phyloP scores from a whole-genome alignment of 495 filamentous ascomycete species.

The Aspergillus indologenus region DNA sequence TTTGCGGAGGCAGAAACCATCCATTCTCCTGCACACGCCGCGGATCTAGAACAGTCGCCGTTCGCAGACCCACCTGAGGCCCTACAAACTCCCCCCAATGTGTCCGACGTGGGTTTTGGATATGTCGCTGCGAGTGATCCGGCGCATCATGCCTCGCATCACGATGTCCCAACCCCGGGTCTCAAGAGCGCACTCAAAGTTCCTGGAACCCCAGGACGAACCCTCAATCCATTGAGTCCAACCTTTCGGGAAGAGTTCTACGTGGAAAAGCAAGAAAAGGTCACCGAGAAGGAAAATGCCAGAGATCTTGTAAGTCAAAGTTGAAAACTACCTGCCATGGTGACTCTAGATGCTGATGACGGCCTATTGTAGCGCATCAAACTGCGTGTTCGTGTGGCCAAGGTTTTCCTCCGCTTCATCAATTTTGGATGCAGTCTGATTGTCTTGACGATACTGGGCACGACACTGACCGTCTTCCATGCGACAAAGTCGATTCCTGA shows the following conservation, averaged over 20 bases:
- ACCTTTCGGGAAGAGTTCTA: constrained; percentile 84
- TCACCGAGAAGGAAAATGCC: constrained; percentile 76
- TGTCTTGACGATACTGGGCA: constrained; percentile 79
- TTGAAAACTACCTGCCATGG: neutral
- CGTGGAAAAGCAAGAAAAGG: constrained; percentile 74
- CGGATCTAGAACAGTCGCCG: constrained; percentile 50
- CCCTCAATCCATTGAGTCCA: constrained; percentile 69
- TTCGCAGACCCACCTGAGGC: constrained; percentile 62
- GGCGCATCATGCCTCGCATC: constrained; percentile 46
- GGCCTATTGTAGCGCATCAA: constrained; percentile 73
- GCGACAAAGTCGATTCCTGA: constrained; percentile 68
- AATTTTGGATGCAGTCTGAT: constrained; percentile 97
- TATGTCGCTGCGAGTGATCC: constrained; percentile 66
- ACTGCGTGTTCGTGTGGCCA: constrained; percentile 85
- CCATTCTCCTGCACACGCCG: constrained; percentile 72
- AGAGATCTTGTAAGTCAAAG: constrained; percentile 71
- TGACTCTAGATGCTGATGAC: constrained; percentile 4
- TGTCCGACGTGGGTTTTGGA: constrained; percentile 87
- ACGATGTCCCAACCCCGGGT: constrained; percentile 67
- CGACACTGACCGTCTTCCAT: constrained; percentile 87
- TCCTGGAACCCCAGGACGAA: constrained; percentile 71
- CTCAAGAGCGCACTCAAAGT: constrained; percentile 83
- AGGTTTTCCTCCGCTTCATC: constrained; percentile 86
- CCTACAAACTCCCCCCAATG: constrained; percentile 50
- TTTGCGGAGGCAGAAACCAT: constrained; percentile 90